A percentile compares a stretch with the other conserved stretches of the same genome.
These are phyloP conservation scores for Aspergillus ochraceus DNA, from an alignment of 2,329 filamentous ascomycete genomes.

Conservation along the genomic window DNA sequence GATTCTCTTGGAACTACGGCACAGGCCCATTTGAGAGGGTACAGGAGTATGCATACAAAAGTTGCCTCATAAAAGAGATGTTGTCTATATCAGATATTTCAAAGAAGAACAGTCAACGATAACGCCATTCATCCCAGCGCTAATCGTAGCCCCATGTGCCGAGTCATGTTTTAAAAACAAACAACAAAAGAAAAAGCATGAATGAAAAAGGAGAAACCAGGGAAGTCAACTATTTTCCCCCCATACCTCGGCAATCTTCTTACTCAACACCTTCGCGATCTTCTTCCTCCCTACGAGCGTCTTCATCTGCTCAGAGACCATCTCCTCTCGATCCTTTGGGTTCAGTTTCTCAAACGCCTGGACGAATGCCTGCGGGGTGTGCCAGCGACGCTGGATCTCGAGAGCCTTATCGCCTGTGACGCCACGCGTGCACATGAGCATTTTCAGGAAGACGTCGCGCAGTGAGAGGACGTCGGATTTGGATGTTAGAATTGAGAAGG, in stretches of 20 bases:
- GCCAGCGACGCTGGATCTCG: conserved; percentile 77
- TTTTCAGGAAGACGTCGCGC: conserved; percentile 75
- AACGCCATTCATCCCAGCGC: neutral
- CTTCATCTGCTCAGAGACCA: conserved; percentile 60
- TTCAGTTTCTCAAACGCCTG: conserved; percentile 63
- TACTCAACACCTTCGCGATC: conserved; percentile 64
- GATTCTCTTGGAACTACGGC: too few relatives aligned
- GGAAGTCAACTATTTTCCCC: conserved; percentile 36
- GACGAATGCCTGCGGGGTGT: conserved; percentile 70
- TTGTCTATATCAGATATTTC: too few relatives aligned
- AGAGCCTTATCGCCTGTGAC: conserved; percentile 76
- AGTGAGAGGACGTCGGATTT: conserved; percentile 75
- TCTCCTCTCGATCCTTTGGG: conserved; percentile 56
- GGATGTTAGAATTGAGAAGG: conserved; percentile 70
- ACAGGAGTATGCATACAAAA: too few relatives aligned
- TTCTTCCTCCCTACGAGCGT: conserved; percentile 67
- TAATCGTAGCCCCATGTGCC: too few relatives aligned
- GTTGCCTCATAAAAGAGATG: too few relatives aligned
- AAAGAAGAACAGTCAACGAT: too few relatives aligned
- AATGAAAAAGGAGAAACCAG: neutral
- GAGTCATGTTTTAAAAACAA: too few relatives aligned
- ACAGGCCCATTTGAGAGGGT: neutral
- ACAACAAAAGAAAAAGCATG: too few relatives aligned
- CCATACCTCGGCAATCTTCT: conserved; percentile 73
- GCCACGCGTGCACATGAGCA: conserved; percentile 79